Evolutionary conservation across 805 yeast genomes (phyloP).

Genomic region (Teunomyces stri): DNA sequence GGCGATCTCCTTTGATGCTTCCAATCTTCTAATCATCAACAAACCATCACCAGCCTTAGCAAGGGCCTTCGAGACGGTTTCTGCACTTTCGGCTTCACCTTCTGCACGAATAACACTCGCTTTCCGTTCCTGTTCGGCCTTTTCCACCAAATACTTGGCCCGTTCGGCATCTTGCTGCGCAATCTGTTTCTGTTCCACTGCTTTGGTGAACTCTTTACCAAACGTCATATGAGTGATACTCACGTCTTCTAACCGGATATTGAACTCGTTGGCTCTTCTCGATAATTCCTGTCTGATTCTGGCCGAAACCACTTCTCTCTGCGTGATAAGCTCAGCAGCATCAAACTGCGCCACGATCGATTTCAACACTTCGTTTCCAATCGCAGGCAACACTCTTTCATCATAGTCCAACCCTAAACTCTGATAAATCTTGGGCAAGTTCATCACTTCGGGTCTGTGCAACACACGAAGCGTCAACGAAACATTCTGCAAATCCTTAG

Average conservation of each 20-base stretch:
- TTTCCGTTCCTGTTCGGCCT: constrained; percentile 95
- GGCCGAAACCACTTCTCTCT: constrained; percentile 91
- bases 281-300: constrained; percentile 84
- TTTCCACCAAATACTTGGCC: constrained; percentile 83
- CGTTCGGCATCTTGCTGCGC: constrained; percentile 99
- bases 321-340: constrained; percentile 95
- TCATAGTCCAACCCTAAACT: constrained; percentile 91
- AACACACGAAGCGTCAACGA: constrained; percentile 88
- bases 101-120: constrained; percentile 96
- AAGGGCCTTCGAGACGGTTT: constrained; percentile 86
- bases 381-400: constrained; percentile 88
- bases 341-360: constrained; percentile 91
- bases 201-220: constrained; percentile 94
- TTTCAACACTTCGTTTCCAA: constrained; percentile 88
- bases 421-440: constrained; percentile 85
- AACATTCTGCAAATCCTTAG: constrained; percentile 95
- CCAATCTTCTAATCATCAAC: constrained; percentile 88
- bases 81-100: constrained; percentile 99
- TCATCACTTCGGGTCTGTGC: constrained; percentile 87
- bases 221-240: constrained; percentile 97
- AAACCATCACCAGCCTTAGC: constrained; percentile 95
- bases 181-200: constrained; percentile 97
- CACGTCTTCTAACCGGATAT: constrained; percentile 91
- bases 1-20: constrained; percentile 96
- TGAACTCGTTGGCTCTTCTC: constrained; percentile 80